A percentile compares a stretch with the other conserved stretches of the same genome.
These are phyloP conservation scores for Fraxinus sp. DNA, from an alignment of 305 asterid species.

Conservation along the genomic window DNA sequence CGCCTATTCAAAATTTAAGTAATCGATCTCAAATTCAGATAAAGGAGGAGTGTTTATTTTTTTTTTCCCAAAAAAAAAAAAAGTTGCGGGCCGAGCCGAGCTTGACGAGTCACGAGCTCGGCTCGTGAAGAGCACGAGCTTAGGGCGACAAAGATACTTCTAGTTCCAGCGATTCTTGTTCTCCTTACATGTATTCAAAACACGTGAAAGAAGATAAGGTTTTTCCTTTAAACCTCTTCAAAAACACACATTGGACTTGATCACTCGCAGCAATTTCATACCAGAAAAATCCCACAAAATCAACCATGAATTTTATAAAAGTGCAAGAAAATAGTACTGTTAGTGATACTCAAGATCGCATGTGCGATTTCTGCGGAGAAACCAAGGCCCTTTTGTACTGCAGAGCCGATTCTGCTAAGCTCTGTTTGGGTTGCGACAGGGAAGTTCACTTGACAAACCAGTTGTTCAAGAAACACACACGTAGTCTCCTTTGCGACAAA, in stretches of 20 bases:
- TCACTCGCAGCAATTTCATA: constrained; percentile 4
- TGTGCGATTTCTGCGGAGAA: constrained; percentile 78
- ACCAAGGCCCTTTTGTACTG: constrained; percentile 70
- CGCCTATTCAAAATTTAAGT: no score
- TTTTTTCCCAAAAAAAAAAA: no score
- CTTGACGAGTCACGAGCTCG: no score
- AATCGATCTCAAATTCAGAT: no score
- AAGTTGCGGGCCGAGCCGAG: no score
- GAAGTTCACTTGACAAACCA: constrained; percentile 91
- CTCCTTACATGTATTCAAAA: neutral
- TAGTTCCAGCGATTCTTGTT: neutral
- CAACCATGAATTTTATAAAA: neutral
- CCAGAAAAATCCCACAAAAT: neutral
- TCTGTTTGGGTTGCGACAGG: constrained; percentile 76
- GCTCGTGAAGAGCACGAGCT: no score
- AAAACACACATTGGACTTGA: neutral
- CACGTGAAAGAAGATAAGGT: constrained; percentile 45
- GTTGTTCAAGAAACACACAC: constrained; percentile 74
- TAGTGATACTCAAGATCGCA: constrained; percentile 25
- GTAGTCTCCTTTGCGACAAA: constrained; percentile 75
- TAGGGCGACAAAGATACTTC: neutral
- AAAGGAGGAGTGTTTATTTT: no score
- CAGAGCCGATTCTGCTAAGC: constrained; percentile 90
- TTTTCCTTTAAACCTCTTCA: constrained; percentile 1
- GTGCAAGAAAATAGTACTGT: constrained; percentile 20